A percentile compares a stretch with the other conserved stretches of the same genome.
These are phyloP conservation scores for Tricladium varicosporioides DNA, from an alignment of 2,329 filamentous ascomycete species.

Conservation along the genomic window DNA sequence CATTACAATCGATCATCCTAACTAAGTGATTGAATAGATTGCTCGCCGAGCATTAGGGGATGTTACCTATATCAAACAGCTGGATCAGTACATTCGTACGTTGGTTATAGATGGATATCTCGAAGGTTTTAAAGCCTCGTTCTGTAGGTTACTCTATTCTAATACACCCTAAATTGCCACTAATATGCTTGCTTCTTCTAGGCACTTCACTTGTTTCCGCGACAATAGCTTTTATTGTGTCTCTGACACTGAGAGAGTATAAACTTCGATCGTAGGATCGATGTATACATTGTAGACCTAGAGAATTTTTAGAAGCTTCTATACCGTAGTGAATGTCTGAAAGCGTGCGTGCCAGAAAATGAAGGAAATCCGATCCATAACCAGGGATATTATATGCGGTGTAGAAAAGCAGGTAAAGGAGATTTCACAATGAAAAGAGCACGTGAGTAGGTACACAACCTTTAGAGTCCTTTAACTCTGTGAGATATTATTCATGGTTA, in stretches of 20 bases:
- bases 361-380: too few relatives aligned
- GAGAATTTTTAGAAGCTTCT: too few relatives aligned
- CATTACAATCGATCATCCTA: neutral
- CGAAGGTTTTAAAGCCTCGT: conserved; percentile 5
- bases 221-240: neutral
- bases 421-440: too few relatives aligned
- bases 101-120: conserved; percentile 11
- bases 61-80: conserved; percentile 9
- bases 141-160: conserved; percentile 1
- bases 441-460: too few relatives aligned
- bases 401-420: too few relatives aligned
- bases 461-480: too few relatives aligned
- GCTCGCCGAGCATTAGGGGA: conserved; percentile 7
- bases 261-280: neutral
- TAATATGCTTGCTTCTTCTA: neutral
- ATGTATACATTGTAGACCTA: neutral
- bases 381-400: too few relatives aligned
- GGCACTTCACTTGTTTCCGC: neutral
- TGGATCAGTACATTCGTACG: conserved; percentile 5
- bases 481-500: too few relatives aligned
- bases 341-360: too few relatives aligned
- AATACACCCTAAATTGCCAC: neutral
- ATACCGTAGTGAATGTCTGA: too few relatives aligned
- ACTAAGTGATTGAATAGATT: neutral
- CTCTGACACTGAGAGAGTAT: neutral